Evolutionary conservation across 2,329 filamentous ascomycete genomes (phyloP).

Genomic region (Raffaelea ambrosiae): DNA sequence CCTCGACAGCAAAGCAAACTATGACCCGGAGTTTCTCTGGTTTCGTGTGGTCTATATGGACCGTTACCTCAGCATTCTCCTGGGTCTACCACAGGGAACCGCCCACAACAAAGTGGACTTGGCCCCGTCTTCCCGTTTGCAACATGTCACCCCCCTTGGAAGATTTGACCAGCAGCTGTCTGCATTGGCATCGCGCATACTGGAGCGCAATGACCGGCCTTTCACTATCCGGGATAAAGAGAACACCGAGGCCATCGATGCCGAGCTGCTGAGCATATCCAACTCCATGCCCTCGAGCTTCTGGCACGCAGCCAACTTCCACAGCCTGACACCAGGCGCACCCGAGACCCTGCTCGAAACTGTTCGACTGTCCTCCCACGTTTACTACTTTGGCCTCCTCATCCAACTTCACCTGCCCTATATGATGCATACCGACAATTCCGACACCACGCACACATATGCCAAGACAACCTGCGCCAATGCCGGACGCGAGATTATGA

Average conservation of each 20-base stretch:
- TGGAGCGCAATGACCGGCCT: constrained; percentile 3
- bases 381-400: constrained; percentile 31
- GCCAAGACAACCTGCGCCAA: constrained; percentile 18
- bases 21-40: constrained; percentile 18
- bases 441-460: neutral
- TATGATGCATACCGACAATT: constrained; percentile 19
- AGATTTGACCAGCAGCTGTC: constrained; percentile 1
- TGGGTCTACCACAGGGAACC: constrained; percentile 22
- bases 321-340: neutral
- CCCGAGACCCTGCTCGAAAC: constrained; percentile 15
- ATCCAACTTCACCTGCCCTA: constrained; percentile 35
- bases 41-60: constrained; percentile 24
- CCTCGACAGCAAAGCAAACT: constrained; percentile 6
- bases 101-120: neutral
- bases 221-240: neutral
- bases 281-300: neutral
- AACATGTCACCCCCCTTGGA: neutral
- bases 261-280: neutral
- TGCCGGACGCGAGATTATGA: constrained; percentile 32
- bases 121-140: neutral
- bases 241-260: neutral
- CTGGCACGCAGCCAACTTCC: neutral
- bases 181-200: neutral
- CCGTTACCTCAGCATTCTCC: constrained; percentile 24
- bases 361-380: constrained; percentile 28